Conservation (phyloP, 2,329 filamentous ascomycete genomes). For the Trichophyton equinum region DNA sequence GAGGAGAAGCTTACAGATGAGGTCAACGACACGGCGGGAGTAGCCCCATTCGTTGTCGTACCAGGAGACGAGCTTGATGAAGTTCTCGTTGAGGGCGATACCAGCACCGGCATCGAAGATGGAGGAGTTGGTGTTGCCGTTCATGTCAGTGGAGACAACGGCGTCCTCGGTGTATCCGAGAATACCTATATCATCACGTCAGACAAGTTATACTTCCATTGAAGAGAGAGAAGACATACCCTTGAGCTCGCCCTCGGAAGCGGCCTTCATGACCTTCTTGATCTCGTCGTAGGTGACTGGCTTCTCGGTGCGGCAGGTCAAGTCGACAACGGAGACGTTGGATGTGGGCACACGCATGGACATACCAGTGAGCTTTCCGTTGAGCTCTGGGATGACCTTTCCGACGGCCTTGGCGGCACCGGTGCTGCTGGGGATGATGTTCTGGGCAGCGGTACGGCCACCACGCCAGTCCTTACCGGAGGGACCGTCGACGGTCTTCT, state of each 20-base stretch:
- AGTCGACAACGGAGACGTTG: constrained; percentile 98
- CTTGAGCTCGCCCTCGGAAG: constrained; percentile 72
- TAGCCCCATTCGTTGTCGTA: constrained; percentile 99
- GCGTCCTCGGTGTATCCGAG: constrained; percentile 95
- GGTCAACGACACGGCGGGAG: constrained; percentile 86
- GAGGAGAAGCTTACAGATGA: constrained; percentile 36
- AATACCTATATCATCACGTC: constrained; percentile 47
- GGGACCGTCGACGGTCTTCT: constrained; percentile 98
- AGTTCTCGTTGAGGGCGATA: constrained; percentile 97
- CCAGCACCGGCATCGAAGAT: constrained; percentile 99
- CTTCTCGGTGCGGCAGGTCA: constrained; percentile 93
- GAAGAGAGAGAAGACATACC: constrained; percentile 42
- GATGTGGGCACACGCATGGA: constrained; percentile 96
- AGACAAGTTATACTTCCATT: background rate
- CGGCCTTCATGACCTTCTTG: constrained; percentile 82
- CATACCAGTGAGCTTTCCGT: constrained; percentile 99
- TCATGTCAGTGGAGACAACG: constrained; percentile 85
- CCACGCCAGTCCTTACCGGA: constrained; percentile 99
- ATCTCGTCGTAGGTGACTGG: constrained; percentile 62
- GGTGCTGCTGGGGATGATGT: constrained; percentile 99
- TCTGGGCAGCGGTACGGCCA: constrained; percentile 95
- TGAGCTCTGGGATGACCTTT: constrained; percentile 96
- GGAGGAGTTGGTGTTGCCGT: constrained; percentile 84
- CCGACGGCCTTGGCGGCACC: constrained; percentile 99
- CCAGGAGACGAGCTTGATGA: constrained; percentile 97